Evolutionary conservation across 768 basidiomycete genomes (phyloP).

Genomic region (Leccinum truebloodii): DNA sequence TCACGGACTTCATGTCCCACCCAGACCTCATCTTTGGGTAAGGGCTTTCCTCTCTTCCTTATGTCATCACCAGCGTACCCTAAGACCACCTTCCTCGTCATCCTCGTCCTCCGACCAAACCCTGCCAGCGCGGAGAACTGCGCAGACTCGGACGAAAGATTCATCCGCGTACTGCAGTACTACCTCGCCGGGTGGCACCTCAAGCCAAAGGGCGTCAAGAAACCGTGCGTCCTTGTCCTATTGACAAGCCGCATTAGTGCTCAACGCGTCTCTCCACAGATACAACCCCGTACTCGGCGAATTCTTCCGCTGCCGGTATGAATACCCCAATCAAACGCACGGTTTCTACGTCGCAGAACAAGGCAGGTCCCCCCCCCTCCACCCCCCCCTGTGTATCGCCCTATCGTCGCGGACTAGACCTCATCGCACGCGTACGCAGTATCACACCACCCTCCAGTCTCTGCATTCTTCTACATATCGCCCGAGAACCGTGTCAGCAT

Average conservation of each 20-base stretch:
- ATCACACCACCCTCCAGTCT: slow-evolving; percentile 93
- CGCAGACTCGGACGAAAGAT: slow-evolving; percentile 84
- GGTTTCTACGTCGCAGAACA: slow-evolving; percentile 98
- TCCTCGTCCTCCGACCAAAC: slow-evolving; percentile 7
- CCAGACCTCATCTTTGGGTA: slow-evolving; percentile 96
- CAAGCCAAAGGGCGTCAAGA: slow-evolving; percentile 99
- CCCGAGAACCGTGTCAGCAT: slow-evolving; percentile 87
- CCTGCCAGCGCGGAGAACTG: slow-evolving; percentile 72
- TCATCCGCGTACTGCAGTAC: slow-evolving; percentile 87
- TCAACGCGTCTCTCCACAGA: slow-evolving; percentile 39
- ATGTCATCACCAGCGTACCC: slow-evolving; percentile 20
- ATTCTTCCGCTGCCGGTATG: slow-evolving; percentile 95
- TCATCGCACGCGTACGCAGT: slow-evolving; percentile 47
- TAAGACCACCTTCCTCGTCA: slow-evolving; percentile 17
- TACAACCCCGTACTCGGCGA: slow-evolving; percentile 98
- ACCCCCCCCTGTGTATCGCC: background rate
- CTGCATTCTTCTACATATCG: slow-evolving; percentile 94
- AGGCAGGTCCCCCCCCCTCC: slow-evolving; percentile 46
- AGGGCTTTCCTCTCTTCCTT: slow-evolving; percentile 34
- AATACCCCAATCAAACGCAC: slow-evolving; percentile 87
- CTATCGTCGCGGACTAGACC: slow-evolving; percentile 7
- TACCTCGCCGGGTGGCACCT: slow-evolving; percentile 99
- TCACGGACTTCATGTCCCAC: slow-evolving; percentile 99
- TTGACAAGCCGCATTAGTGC: background rate
- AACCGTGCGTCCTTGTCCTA: slow-evolving; percentile 64